phyloP scores from a whole-genome alignment of 2,329 filamentous ascomycete genomes.

The Rhexocercosporidium sp. region DNA sequence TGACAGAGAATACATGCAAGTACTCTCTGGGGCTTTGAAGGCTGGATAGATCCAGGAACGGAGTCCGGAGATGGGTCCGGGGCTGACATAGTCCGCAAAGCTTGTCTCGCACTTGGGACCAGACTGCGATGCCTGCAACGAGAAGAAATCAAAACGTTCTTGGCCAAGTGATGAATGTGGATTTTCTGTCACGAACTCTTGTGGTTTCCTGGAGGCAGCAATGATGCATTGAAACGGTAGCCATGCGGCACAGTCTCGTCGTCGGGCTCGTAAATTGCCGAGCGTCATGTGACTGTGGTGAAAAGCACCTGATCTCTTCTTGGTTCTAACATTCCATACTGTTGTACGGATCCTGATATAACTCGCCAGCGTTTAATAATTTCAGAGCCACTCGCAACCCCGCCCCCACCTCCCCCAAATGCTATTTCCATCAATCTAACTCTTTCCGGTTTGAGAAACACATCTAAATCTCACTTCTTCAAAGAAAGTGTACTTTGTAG shows the following conservation, averaged over 20 bases:
- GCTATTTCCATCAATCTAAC: too few species aligned
- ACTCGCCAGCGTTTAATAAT: too few species aligned
- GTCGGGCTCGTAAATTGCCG: neutral
- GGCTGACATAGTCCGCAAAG: constrained; percentile 4
- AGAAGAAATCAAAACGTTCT: neutral
- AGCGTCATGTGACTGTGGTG: neutral
- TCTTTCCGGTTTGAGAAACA: too few species aligned
- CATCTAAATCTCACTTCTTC: too few species aligned
- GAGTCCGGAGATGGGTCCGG: neutral
- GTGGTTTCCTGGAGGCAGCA: neutral
- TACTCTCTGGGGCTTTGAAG: constrained; percentile 32
- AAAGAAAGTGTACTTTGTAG: too few species aligned
- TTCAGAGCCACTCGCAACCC: too few species aligned
- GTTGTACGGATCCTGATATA: too few species aligned
- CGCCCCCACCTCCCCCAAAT: too few species aligned
- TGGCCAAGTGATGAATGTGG: neutral
- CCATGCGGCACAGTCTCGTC: neutral
- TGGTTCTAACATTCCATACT: too few species aligned
- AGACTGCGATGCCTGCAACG: neutral
- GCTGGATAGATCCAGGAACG: constrained; percentile 12
- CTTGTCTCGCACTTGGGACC: neutral
- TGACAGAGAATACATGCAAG: constrained; percentile 74
- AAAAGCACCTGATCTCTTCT: too few species aligned
- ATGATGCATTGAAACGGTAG: constrained; percentile 4
- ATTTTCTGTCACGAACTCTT: neutral